A percentile compares a stretch with the other conserved stretches of the same genome.
phyloP scores from a whole-genome alignment of 306 rosid genomes.

The Cicer bijugum region DNA sequence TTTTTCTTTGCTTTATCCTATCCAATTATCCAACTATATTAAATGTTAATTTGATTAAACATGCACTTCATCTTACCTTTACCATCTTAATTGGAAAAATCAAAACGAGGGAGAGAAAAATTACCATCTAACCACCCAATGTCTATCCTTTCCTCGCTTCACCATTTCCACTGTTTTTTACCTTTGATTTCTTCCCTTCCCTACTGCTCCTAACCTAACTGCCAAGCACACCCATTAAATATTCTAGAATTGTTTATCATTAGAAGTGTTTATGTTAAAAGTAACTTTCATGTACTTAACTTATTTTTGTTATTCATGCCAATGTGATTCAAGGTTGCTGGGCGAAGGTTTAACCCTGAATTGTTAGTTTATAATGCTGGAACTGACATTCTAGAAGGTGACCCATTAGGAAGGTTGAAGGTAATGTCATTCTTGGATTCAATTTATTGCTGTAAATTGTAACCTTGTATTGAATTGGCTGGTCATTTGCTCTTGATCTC shows the following conservation, averaged over 20 bases:
- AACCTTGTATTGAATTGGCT: slow-evolving; percentile 18
- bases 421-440: slow-evolving; percentile 52
- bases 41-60: slow-evolving; percentile 5
- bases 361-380: slow-evolving; percentile 89
- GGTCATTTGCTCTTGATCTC: slow-evolving; percentile 31
- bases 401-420: slow-evolving; percentile 86
- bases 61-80: slow-evolving; percentile 1
- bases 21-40: slow-evolving; percentile 13
- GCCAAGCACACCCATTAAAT: neutral
- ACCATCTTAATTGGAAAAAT: neutral
- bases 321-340: slow-evolving; percentile 66
- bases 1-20: slow-evolving; percentile 20
- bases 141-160: slow-evolving; percentile 4
- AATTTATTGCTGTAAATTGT: slow-evolving; percentile 34
- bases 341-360: slow-evolving; percentile 67
- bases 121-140: slow-evolving; percentile 3
- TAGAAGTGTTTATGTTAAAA: slow-evolving; percentile 21
- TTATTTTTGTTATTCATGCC: slow-evolving; percentile 36
- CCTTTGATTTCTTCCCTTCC: neutral
- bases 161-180: neutral
- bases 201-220: neutral
- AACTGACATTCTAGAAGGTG: slow-evolving; percentile 94
- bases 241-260: slow-evolving; percentile 21
- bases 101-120: slow-evolving; percentile 5
- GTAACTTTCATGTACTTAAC: slow-evolving; percentile 1